Base-by-base conservation (phyloP, 805 yeast species). In the Nakazawaea anatomiae region DNA sequence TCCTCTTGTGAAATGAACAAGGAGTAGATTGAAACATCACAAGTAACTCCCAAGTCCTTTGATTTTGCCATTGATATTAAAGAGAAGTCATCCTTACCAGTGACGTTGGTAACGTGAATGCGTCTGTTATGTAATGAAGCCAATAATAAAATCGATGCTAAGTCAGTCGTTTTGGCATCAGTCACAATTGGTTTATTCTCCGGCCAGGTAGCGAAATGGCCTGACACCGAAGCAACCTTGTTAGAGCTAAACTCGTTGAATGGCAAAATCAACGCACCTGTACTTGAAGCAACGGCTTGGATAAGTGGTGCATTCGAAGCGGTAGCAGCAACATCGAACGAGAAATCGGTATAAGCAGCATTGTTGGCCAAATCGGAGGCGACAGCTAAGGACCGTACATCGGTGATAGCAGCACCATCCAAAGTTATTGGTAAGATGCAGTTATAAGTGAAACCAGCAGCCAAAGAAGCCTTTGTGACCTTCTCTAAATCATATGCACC, bases 81-180 rank as follows among this genome's bases (percentile, higher is more conserved):
- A 54, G 87, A 83, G 64, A 92, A 75, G 67, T 92, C 98, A 57
- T 85, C 89, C 64, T 77, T 82, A 53, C 85, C 76, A 41, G 87
- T 81, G 47, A 92, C 94, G 58, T 87, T 90, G 51, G 96, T 88
- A 60, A 92, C 83, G 69, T 92, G 98, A 57, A 92, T 85, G 40
- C 89, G 74, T 62, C 96, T 80, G 70, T 74, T 79, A 75, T 88
- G 90, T 64, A 92, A 77, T 30, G 96, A 87, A 42, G 97, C 96
- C 70, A 92, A 75, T 62, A 92, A 77, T 65, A 92, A 73, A 43
- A 91, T 85, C 3, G 96, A 87, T n/a, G 98, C 98, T 62, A 92
- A 75, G 62, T 89, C 92, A 39, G 97, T 87, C 29, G 92, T 84
- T 66, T 81, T 83, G 46, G 98, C 97, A 69, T 92, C 97, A 41